Conservation (phyloP, 495 filamentous ascomycete species). For the Penicillium maclennaniae region DNA sequence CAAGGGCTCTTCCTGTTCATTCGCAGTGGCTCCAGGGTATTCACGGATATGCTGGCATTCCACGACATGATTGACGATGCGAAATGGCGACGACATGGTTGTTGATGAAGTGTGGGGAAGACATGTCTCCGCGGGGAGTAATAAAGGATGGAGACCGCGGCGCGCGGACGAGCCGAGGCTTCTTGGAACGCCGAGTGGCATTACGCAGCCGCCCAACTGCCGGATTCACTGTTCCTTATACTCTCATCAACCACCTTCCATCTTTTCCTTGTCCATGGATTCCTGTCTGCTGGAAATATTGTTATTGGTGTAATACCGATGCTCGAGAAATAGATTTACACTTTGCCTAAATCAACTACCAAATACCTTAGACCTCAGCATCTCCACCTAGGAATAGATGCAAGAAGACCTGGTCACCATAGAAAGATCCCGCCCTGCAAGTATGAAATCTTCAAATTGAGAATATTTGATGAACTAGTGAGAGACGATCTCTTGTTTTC, state of each 20-base stretch:
- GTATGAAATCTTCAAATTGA: too few species aligned
- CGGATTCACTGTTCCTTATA: not conserved
- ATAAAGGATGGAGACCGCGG: slow-evolving; percentile 2
- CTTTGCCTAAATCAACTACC: too few species aligned
- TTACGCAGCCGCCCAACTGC: slow-evolving; percentile 10
- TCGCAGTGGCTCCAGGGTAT: slow-evolving; percentile 59
- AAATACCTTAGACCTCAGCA: too few species aligned
- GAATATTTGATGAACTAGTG: too few species aligned
- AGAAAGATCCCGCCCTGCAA: too few species aligned
- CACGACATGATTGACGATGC: slow-evolving; percentile 58
- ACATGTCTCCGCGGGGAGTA: slow-evolving; percentile 5
- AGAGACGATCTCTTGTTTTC: too few species aligned
- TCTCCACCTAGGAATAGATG: too few species aligned
- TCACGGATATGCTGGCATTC: slow-evolving; percentile 69
- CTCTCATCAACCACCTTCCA: not conserved
- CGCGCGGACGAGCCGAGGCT: slow-evolving; percentile 10
- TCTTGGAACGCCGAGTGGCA: slow-evolving; percentile 4
- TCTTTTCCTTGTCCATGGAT: too few species aligned
- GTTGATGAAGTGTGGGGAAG: not conserved
- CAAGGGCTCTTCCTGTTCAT: slow-evolving; percentile 58
- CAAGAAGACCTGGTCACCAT: too few species aligned
- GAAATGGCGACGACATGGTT: slow-evolving; percentile 41
- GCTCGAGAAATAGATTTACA: too few species aligned
- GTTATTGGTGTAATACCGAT: not conserved
- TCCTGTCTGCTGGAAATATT: not conserved